Conservation (phyloP, 1,284 basidiomycete species). For the Tylopilus sp. region DNA sequence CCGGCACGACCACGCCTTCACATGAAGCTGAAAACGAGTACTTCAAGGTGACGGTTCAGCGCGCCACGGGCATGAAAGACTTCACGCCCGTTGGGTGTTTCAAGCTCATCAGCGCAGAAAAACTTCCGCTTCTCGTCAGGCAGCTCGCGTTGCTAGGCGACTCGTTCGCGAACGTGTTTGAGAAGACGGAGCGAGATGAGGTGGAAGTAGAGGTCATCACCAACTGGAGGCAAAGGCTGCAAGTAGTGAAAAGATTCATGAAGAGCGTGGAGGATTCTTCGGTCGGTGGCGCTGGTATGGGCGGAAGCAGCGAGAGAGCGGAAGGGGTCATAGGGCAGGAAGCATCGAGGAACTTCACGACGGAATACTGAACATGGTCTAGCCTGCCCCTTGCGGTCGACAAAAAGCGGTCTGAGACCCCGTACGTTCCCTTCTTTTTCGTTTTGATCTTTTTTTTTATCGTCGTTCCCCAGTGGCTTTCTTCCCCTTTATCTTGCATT, state of each 20-base stretch:
- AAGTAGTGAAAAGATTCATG: constrained; percentile 69
- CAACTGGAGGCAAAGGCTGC: constrained; percentile 81
- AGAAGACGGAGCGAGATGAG: constrained; percentile 69
- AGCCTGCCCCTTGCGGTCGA: background rate
- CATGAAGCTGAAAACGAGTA: constrained; percentile 80
- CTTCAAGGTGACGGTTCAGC: constrained; percentile 88
- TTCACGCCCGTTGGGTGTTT: constrained; percentile 89
- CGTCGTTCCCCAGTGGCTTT: constrained; percentile 9
- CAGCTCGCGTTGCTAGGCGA: constrained; percentile 84
- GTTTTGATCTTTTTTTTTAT: background rate
- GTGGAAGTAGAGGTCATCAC: constrained; percentile 76
- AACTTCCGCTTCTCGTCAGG: constrained; percentile 78
- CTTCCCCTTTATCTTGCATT: constrained; percentile 5
- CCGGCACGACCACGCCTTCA: constrained; percentile 1
- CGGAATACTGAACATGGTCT: constrained; percentile 25
- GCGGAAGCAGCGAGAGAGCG: constrained; percentile 18
- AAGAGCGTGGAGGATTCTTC: constrained; percentile 31
- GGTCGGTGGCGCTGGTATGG: background rate
- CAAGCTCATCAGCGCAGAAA: constrained; percentile 86
- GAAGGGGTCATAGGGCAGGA: constrained; percentile 48
- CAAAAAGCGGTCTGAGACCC: constrained; percentile 3
- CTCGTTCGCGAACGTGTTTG: constrained; percentile 84
- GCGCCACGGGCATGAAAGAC: constrained; percentile 82
- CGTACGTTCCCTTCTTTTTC: constrained; percentile 1
- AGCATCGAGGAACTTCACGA: constrained; percentile 49